These are phyloP conservation scores for Gnetum montanum DNA, from an alignment of 75 land plant species.

Conservation along the genomic window DNA sequence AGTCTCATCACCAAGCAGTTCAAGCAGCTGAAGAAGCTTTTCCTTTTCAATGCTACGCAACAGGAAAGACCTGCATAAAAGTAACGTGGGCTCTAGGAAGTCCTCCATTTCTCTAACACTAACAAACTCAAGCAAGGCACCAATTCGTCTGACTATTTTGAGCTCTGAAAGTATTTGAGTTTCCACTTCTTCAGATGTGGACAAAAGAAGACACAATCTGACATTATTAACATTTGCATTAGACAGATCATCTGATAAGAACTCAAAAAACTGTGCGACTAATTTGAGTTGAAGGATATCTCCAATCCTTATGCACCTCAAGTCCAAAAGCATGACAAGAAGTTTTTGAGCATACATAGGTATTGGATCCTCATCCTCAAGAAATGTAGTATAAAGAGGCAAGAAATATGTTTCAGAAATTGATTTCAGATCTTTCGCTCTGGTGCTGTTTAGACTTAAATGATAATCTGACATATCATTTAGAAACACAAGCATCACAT, in stretches of 20 bases:
- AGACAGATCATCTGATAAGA: conserved; percentile 75
- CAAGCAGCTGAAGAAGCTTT: conserved; percentile 24
- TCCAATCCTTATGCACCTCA: conserved; percentile 59
- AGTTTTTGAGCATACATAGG: conserved; percentile 99
- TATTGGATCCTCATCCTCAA: conserved; percentile 98
- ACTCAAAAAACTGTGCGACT: conserved; percentile 86
- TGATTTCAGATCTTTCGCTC: conserved; percentile 40
- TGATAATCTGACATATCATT: conserved; percentile 34
- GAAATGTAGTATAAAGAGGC: conserved; percentile 72
- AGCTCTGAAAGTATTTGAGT: conserved; percentile 66
- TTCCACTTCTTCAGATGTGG: conserved; percentile 85
- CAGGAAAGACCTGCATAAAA: conserved; percentile 70
- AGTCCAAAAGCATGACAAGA: conserved; percentile 89
- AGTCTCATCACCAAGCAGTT: conserved; percentile 12
- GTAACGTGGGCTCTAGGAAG: conserved; percentile 83
- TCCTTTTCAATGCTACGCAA: conserved; percentile 36
- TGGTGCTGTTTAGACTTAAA: conserved; percentile 6
- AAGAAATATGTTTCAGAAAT: conserved; percentile 67
- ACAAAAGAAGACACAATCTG: conserved; percentile 77
- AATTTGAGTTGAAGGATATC: conserved; percentile 80
- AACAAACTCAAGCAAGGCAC: conserved; percentile 87
- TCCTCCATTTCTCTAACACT: conserved; percentile 89
- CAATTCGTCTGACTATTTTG: conserved; percentile 61
- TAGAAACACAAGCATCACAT: conserved; percentile 58
- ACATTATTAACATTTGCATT: conserved; percentile 86